Evolutionary conservation across 2,329 filamentous ascomycete species (phyloP).

Genomic region (Pyricularia sp.): DNA sequence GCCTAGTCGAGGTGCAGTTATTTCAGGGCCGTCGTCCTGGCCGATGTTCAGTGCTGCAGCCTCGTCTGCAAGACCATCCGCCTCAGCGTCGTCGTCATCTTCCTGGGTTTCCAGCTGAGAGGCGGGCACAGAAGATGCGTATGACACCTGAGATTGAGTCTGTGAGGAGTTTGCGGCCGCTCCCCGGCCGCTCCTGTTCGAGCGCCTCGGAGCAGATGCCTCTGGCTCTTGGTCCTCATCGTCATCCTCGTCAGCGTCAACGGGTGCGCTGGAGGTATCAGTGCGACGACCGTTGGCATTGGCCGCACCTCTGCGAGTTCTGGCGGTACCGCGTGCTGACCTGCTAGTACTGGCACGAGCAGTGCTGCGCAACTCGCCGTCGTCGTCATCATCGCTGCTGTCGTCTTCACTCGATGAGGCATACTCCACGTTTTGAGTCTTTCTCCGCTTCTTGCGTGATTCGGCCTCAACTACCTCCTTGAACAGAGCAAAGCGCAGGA

Average conservation of each 20-base stretch:
- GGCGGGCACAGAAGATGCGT: conserved; percentile 70
- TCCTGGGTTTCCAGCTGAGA: conserved; percentile 52
- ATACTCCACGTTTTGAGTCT: conserved; percentile 53
- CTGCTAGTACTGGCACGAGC: conserved; percentile 19
- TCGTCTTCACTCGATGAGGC: conserved; percentile 43
- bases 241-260: conserved; percentile 37
- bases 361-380: conserved; percentile 35
- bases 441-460: conserved; percentile 75
- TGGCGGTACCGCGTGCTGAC: conserved; percentile 20
- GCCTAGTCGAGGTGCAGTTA: conserved; percentile 54
- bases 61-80: conserved; percentile 32
- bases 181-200: conserved; percentile 22
- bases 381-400: conserved; percentile 45
- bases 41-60: conserved; percentile 31
- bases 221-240: conserved; percentile 38
- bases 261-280: conserved; percentile 13
- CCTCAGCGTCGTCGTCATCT: conserved; percentile 23
- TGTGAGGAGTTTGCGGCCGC: conserved; percentile 24
- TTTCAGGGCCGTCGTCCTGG: conserved; percentile 18
- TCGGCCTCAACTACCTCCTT: conserved; percentile 82
- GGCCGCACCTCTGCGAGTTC: conserved; percentile 17
- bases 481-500: conserved; percentile 90
- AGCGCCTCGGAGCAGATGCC: conserved; percentile 34
- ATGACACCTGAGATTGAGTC: conserved; percentile 52
- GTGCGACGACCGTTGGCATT: conserved; percentile 12